Evolutionary conservation across 345 rosid species (phyloP), one percentile per base, ranked within the genome.

Genomic region (Gossypium mustelinum): DNA sequence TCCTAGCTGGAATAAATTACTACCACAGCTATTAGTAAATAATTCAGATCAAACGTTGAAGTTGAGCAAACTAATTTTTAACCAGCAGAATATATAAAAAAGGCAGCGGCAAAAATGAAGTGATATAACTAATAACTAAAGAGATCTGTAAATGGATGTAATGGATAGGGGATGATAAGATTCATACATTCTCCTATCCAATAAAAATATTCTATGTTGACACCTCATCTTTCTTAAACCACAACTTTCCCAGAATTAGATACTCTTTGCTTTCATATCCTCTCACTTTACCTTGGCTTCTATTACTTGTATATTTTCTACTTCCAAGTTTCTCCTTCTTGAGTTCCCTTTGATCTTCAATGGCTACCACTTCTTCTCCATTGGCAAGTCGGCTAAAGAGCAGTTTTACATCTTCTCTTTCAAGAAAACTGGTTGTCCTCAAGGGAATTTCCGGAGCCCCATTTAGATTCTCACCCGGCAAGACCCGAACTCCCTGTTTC

Each of bases 311-410:
- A 62, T 73, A 57, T 75, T 62, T 74, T 51, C 61, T 16, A 9
- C 34, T 29, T 29, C 39, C 5, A 68, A 70, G 20, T 58, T 13
- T 24, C 17, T 56, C 78, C 78, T 79, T 79, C 70, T 18, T 16
- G 43, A 27, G 65, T 34, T 18, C 61, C 69, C 68, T 77, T 50
- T 4, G 2, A 5, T 34, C 41, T 34, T 9, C 25, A 70, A 87
- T 86, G 90, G 87, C 94, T 68, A 71, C 88, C 58, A 78, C 89
- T 75, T 83, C 93, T 75, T 86, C 94, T 86, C 92, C 98, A 73
- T 90, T 95, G 96, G 98, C 93, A 14, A 88, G 90, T 85, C 98
- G 89, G 71, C 89, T 92, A 27, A 89, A 82, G 82, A 87, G 88
- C 85, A 85, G 88, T 86, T 91, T 89, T 69, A 82, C 97, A 52